A percentile compares a stretch with the other conserved stretches of the same genome.
These are phyloP conservation scores for Penicillium sclerotiorum DNA, from an alignment of 2,329 filamentous ascomycete species.

Conservation along the genomic window DNA sequence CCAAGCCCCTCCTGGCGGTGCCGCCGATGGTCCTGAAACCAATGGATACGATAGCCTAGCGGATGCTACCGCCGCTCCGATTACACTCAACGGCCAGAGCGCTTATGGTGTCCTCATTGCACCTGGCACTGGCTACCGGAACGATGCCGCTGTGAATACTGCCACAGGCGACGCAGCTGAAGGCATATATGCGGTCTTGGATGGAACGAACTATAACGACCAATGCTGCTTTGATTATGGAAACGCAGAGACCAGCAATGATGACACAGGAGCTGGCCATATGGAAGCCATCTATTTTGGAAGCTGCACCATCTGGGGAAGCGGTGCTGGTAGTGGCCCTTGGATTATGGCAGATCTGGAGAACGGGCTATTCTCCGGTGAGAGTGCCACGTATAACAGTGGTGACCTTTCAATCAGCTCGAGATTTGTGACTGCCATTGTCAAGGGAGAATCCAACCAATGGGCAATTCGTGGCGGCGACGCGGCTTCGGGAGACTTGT, in stretches of 20 bases:
- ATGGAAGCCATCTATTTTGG: slow-evolving; percentile 73
- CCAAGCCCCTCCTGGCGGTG: slow-evolving; percentile 60
- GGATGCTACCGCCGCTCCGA: slow-evolving; percentile 61
- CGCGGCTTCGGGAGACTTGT: slow-evolving; percentile 56
- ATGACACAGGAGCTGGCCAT: slow-evolving; percentile 62
- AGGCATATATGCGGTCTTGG: slow-evolving; percentile 39
- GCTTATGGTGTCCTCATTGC: slow-evolving; percentile 66
- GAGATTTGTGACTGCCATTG: slow-evolving; percentile 59
- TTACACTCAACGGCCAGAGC: slow-evolving; percentile 62
- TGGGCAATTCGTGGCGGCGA: slow-evolving; percentile 65
- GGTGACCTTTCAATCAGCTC: slow-evolving; percentile 55
- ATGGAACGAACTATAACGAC: slow-evolving; percentile 39
- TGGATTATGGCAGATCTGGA: slow-evolving; percentile 73
- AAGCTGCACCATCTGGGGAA: slow-evolving; percentile 57
- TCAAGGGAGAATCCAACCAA: slow-evolving; percentile 53
- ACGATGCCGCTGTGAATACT: slow-evolving; percentile 55
- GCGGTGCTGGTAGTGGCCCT: slow-evolving; percentile 61
- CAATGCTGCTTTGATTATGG: slow-evolving; percentile 57
- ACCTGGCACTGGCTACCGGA: slow-evolving; percentile 66
- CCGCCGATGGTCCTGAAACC: slow-evolving; percentile 57
- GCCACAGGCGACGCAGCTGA: slow-evolving; percentile 58
- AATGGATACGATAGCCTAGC: slow-evolving; percentile 64
- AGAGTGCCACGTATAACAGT: slow-evolving; percentile 49
- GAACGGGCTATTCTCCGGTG: slow-evolving; percentile 66
- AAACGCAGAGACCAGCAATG: slow-evolving; percentile 57